phyloP scores from a whole-genome alignment of 352 stramenopile genomes.

The Globisporangium parvum region DNA sequence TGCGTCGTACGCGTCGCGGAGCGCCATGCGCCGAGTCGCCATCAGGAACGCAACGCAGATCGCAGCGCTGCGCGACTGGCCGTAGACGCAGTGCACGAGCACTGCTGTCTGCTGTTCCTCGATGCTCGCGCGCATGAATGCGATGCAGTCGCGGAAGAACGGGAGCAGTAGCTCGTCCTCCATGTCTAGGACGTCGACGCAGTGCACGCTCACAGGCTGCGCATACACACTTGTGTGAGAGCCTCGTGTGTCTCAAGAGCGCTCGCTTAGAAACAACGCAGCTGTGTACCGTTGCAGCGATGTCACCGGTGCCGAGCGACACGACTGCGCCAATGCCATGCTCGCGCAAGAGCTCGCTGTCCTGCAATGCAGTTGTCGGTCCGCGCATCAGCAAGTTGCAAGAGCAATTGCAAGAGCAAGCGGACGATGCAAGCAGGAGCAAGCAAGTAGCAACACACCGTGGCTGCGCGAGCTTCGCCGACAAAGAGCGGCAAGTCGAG shows the following conservation, averaged over 20 bases:
- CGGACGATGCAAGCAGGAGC: no score
- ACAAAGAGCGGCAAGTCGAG: slow-evolving; percentile 44
- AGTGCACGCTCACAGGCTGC: slow-evolving; percentile 20
- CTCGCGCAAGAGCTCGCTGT: slow-evolving; percentile 25
- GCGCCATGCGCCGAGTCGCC: slow-evolving; percentile 25
- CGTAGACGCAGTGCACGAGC: slow-evolving; percentile 78
- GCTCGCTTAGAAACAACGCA: no score
- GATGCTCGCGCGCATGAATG: slow-evolving; percentile 11
- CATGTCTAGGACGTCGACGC: slow-evolving; percentile 74
- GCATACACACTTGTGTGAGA: no score
- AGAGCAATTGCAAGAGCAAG: no score
- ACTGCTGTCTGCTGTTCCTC: slow-evolving; percentile 7
- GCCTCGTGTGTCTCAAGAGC: no score
- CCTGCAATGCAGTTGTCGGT: neutral
- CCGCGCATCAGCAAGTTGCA: no score
- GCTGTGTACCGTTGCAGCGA: slow-evolving; percentile 17
- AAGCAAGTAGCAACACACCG: slow-evolving; percentile 19
- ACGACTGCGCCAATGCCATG: slow-evolving; percentile 44
- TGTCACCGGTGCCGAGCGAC: slow-evolving; percentile 51
- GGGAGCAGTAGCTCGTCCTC: slow-evolving; percentile 63
- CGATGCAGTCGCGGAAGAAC: slow-evolving; percentile 46
- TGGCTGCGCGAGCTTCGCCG: slow-evolving; percentile 42
- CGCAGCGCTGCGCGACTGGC: slow-evolving; percentile 66
- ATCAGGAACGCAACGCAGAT: slow-evolving; percentile 79
- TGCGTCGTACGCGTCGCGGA: slow-evolving; percentile 45